Conservation (phyloP, 2,329 filamentous ascomycete species). For the Penicillium sp. region DNA sequence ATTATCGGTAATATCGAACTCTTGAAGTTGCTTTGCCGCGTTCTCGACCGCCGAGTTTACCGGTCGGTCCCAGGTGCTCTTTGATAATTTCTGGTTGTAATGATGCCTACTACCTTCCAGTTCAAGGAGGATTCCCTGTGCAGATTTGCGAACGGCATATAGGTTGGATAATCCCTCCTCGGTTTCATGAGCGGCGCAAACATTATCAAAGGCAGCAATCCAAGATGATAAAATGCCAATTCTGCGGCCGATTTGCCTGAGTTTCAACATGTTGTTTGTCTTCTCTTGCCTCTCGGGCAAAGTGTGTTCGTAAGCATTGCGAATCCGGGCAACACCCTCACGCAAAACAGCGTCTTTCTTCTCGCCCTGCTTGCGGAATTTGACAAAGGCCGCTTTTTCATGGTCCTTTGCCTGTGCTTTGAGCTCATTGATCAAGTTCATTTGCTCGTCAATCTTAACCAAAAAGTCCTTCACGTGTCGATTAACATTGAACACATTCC, state of each 20-base stretch:
- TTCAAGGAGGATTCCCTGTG: slow-evolving; percentile 82
- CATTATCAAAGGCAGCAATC: slow-evolving; percentile 85
- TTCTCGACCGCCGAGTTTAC: slow-evolving; percentile 86
- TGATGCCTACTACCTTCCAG: slow-evolving; percentile 87
- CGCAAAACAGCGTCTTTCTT: slow-evolving; percentile 73
- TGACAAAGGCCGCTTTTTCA: slow-evolving; percentile 75
- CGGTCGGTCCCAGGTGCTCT: slow-evolving; percentile 79
- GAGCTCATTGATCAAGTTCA: slow-evolving; percentile 93
- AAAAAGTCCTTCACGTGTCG: slow-evolving; percentile 98
- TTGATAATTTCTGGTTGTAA: slow-evolving; percentile 78
- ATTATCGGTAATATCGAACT: slow-evolving; percentile 64
- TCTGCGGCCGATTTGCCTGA: slow-evolving; percentile 77
- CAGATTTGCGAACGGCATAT: slow-evolving; percentile 76
- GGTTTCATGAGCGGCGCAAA: slow-evolving; percentile 70
- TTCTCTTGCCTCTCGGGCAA: slow-evolving; percentile 74
- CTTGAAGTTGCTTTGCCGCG: slow-evolving; percentile 72
- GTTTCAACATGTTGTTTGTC: slow-evolving; percentile 73
- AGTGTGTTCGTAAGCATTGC: slow-evolving; percentile 79
- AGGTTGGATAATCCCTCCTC: slow-evolving; percentile 67
- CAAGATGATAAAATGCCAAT: slow-evolving; percentile 85
- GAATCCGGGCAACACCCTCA: slow-evolving; percentile 77
- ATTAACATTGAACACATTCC: slow-evolving; percentile 98
- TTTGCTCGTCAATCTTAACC: slow-evolving; percentile 98
- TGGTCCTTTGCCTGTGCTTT: slow-evolving; percentile 89
- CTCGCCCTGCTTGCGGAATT: slow-evolving; percentile 86